Percentiles rank a stretch among this genome's conserved stretches.
phyloP scores from a whole-genome alignment of 164 flowering plant species.

The Dillenia turbinata region DNA sequence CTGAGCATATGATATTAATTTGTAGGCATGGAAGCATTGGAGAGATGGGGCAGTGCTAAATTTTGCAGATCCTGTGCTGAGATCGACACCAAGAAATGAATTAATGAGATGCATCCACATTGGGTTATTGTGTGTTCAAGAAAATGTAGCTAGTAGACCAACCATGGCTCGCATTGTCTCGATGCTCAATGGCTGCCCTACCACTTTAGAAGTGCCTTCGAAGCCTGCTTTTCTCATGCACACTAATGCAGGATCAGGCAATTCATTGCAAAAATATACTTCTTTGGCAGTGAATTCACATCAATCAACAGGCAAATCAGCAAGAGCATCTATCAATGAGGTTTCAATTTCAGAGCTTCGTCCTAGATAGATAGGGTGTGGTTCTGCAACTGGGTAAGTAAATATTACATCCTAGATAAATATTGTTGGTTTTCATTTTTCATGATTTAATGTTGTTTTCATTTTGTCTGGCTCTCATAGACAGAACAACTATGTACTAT shows the following conservation, averaged over 20 bases:
- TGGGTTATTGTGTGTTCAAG: no score
- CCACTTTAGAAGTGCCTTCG: slow-evolving; percentile 18
- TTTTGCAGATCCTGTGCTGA: slow-evolving; percentile 21
- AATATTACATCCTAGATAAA: not conserved
- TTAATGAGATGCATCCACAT: not conserved
- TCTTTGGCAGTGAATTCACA: not conserved
- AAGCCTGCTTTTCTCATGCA: slow-evolving; percentile 13
- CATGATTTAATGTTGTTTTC: slow-evolving; percentile 4
- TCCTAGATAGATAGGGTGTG: not conserved
- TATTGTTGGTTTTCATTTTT: slow-evolving; percentile 1
- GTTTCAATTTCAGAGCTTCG: slow-evolving; percentile 3
- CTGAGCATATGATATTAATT: not conserved
- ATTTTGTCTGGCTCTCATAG: slow-evolving; percentile 13
- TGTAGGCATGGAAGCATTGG: slow-evolving; percentile 27
- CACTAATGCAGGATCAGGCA: not conserved
- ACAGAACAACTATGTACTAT: slow-evolving; percentile 4
- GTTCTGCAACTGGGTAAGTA: not conserved
- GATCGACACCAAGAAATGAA: slow-evolving; percentile 16
- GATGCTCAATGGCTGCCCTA: slow-evolving; percentile 19
- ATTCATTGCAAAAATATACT: no score
- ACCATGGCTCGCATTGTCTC: slow-evolving; percentile 30
- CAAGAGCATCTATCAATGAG: not conserved
- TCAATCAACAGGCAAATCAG: not conserved
- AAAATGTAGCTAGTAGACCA: slow-evolving; percentile 21
- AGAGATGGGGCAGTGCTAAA: slow-evolving; percentile 9